Base-by-base conservation (phyloP, 2,329 filamentous ascomycete species). In the Verticillium longisporum region DNA sequence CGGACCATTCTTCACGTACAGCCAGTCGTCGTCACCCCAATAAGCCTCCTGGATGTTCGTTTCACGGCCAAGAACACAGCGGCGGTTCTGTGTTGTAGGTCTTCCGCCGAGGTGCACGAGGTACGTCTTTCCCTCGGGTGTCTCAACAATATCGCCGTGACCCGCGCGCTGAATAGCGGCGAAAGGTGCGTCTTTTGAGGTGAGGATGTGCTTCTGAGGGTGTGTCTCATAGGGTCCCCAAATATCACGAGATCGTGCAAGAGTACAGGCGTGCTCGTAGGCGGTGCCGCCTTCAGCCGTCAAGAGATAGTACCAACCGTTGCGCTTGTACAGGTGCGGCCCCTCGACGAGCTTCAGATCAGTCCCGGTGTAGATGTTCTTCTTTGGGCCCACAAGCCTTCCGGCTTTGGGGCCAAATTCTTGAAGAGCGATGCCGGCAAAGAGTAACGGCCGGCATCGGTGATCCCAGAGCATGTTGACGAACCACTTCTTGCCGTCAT, bases 181-280 rank as follows among this genome's bases (percentile, higher is more conserved):
- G 15, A 75, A 73, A 0, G 81, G 82, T 4, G 76, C 66, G 60
- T 83, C 77, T 66, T 81, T 83, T 37, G 80, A 77, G 0, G 80
- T 82, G 55, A 88, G 72, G 53, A 89, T 77, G 55, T 85, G 77
- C 60, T 85, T 83, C 56, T 82, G 72, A 0, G 85, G 84, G 41
- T 86, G 84, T 1, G 78, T 70, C 66, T 87, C 82, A 71, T 88
- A 90, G 0, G 86, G 86, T 0, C 87, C 87, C 75, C 83, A 83
- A 61, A 86, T 69, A 69, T 80, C 66, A 60, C 75, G 68, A 6
- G 79, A 75, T 58, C 82, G 76, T 62, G 86, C 74, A 2, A 89
- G 78, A 33, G 85, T 88, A 66, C 81, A 82, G 2, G 84, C 81
- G 66, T 89, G 87, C 0, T 81, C 78, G 62, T 83, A 85, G 5